Conservation (phyloP, 164 flowering plant species). For the Umbellularia californica region DNA sequence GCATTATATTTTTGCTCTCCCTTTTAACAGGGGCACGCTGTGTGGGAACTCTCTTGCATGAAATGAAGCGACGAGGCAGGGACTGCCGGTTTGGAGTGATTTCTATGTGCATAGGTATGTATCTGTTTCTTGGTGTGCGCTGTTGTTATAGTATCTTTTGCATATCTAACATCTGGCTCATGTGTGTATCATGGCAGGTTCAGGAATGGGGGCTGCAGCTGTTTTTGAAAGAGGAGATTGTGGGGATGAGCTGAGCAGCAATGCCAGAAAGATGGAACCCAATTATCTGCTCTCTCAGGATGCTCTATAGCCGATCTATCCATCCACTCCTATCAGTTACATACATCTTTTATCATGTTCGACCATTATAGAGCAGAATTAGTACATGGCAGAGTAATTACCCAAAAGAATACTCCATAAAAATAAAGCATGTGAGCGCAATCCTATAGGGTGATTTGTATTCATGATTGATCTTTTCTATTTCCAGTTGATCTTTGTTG, state of each 20-base stretch:
- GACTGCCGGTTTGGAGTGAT: conserved; percentile 93
- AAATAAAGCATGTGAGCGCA: no score
- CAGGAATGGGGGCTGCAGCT: conserved; percentile 99
- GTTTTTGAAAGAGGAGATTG: conserved; percentile 86
- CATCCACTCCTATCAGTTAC: neutral
- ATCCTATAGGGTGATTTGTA: no score
- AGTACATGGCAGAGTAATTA: no score
- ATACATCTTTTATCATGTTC: no score
- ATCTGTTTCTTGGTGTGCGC: neutral
- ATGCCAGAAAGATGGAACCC: conserved; percentile 39
- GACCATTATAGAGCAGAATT: no score
- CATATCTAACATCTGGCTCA: neutral
- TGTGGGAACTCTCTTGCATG: conserved; percentile 90
- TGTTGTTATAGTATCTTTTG: neutral
- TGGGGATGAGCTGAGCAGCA: conserved; percentile 59
- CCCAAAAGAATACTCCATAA: no score
- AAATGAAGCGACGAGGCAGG: conserved; percentile 92
- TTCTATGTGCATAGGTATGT: conserved; percentile 91
- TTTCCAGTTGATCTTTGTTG: no score
- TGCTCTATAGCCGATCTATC: conserved; percentile 25
- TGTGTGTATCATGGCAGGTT: conserved; percentile 39
- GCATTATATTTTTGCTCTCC: neutral
- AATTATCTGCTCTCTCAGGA: conserved; percentile 55
- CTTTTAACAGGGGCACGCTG: conserved; percentile 78
- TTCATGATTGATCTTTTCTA: no score